These are phyloP conservation scores for Mycena olivaceomarginata DNA, from an alignment of 768 basidiomycete genomes.

Conservation along the genomic window DNA sequence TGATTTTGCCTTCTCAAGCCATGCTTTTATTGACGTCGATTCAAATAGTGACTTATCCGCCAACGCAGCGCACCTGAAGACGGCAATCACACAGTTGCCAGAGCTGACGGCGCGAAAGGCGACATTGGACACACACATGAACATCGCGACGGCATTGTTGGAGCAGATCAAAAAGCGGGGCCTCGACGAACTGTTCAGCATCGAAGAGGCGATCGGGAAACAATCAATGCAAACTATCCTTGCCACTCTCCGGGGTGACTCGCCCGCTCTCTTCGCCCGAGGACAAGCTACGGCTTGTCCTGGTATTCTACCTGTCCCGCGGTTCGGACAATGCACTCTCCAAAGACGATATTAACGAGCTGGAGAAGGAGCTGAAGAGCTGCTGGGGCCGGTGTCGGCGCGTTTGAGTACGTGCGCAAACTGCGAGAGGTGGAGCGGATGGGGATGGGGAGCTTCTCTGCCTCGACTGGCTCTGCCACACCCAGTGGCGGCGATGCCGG, in stretches of 20 bases:
- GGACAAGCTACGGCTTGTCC: slow-evolving; percentile 95
- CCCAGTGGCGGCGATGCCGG: slow-evolving; percentile 76
- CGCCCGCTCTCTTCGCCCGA: slow-evolving; percentile 80
- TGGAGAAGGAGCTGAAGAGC: slow-evolving; percentile 91
- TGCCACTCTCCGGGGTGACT: slow-evolving; percentile 87
- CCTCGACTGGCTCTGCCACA: slow-evolving; percentile 77
- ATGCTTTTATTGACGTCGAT: slow-evolving; percentile 18
- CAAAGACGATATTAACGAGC: slow-evolving; percentile 92
- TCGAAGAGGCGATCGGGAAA: slow-evolving; percentile 93
- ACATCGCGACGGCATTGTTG: slow-evolving; percentile 95
- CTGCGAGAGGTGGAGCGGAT: slow-evolving; percentile 95
- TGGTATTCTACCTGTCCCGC: slow-evolving; percentile 96
- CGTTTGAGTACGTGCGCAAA: slow-evolving; percentile 95
- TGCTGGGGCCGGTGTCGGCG: slow-evolving; percentile 86
- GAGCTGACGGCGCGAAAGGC: slow-evolving; percentile 98
- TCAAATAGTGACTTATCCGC: slow-evolving; percentile 86
- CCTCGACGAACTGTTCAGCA: slow-evolving; percentile 97
- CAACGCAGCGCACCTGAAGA: slow-evolving; percentile 96
- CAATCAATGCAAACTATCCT: slow-evolving; percentile 91
- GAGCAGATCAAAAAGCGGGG: slow-evolving; percentile 97
- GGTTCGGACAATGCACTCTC: slow-evolving; percentile 83
- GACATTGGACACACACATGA: slow-evolving; percentile 99
- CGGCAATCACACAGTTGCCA: slow-evolving; percentile 97
- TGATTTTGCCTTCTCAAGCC: slow-evolving; percentile 1
- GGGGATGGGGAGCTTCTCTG: slow-evolving; percentile 79